These are phyloP conservation scores for Suhomyces wounanorum DNA, from an alignment of 1,139 yeast species.

Conservation along the genomic window DNA sequence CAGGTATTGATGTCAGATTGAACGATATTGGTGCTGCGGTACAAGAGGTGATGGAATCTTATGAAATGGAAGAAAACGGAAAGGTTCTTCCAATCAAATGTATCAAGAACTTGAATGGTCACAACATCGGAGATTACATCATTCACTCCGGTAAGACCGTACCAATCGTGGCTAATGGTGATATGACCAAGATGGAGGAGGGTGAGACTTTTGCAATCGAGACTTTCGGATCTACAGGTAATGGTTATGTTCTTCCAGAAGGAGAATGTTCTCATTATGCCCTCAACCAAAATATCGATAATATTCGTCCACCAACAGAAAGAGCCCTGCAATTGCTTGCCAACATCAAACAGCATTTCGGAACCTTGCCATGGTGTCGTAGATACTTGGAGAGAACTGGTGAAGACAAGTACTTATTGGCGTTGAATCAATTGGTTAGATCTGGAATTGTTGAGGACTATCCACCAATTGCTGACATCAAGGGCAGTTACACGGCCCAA, in stretches of 20 bases:
- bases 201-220: conserved; percentile 98
- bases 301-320: conserved; percentile 53
- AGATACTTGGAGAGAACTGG: conserved; percentile 90
- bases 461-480: conserved; percentile 89
- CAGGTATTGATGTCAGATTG: conserved; percentile 94
- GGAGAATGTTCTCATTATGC: conserved; percentile 98
- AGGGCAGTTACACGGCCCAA: conserved; percentile 93
- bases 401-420: conserved; percentile 86
- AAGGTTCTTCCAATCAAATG: conserved; percentile 82
- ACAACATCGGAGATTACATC: conserved; percentile 76
- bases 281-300: conserved; percentile 49
- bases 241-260: conserved; percentile 79
- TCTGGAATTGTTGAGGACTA: conserved; percentile 89
- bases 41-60: conserved; percentile 96
- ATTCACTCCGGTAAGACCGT: conserved; percentile 96
- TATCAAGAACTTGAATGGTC: conserved; percentile 92
- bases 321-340: conserved; percentile 67
- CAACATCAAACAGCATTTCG: conserved; percentile 77
- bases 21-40: conserved; percentile 95
- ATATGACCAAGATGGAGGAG: conserved; percentile 96
- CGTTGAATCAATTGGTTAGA: conserved; percentile 83
- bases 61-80: conserved; percentile 90
- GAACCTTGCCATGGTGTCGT: conserved; percentile 96
- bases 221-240: conserved; percentile 96
- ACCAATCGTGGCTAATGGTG: conserved; percentile 93